Evolutionary conservation across 23 red algal species (phyloP), one percentile per base, ranked within the genome.

Genomic region (Gracilariopsis chorda): DNA sequence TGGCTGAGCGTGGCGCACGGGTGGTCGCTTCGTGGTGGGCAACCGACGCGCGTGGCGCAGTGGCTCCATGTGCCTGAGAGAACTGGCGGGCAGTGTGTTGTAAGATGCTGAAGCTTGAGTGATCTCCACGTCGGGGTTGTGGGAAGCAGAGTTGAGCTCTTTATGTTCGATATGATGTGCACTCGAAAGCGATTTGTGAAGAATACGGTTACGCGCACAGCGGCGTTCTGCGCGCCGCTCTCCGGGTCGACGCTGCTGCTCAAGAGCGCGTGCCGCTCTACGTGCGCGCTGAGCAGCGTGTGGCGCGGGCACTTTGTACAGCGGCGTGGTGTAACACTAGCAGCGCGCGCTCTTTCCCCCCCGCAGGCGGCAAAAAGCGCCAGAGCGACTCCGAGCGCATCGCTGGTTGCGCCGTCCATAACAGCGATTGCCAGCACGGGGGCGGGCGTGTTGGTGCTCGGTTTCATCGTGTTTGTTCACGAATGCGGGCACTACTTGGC

Each of bases 401-500:
- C 78, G 68, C 65, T 84, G n/a, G 14, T 83, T 28, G 56, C 52
- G 33, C 27, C 63, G 37, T 84, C 89, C 39, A 11, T 92, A 20
- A 52, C 89, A 7, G 30, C 27, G 28, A 32, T 92, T 2, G 89
- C 89, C 55, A 94, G 92, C 68, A 85, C 81, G 1, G 82, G 94
- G 32, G 83, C 74, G 39, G 96, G 96, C 46, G 29, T 98, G 5
- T 57, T 82, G 2, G 57, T 98, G 24, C 56, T 98, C 0, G 96
- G 93, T 12, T 92, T 94, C 42, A 93, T 94, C 47, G 90, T 98
- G 48, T 71, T 98, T 21, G 65, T 98, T 14, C 96, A 98, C 58
- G 96, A 98, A 52, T 63, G 80, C 37, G 96, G 96, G 12, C 96
- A 98, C 90, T 98, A 90, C 83, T 28, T 95, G 1, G 96, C 96